Base-by-base conservation (phyloP, 1,284 basidiomycete genomes). In the Cronartium quercuum region DNA sequence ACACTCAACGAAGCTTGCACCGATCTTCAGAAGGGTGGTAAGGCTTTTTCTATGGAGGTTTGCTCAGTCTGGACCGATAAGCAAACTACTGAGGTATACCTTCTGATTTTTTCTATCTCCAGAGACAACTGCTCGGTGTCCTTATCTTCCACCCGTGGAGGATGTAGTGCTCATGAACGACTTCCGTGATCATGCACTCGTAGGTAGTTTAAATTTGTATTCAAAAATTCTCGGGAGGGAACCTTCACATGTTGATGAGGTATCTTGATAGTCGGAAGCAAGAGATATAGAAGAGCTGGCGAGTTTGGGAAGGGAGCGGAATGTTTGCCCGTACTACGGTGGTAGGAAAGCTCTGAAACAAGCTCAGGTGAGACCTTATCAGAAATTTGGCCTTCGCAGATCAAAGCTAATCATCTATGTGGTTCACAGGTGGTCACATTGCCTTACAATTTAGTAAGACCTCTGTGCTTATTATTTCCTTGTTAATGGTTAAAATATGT, bases 251-350 rank as follows among this genome's bases (percentile, higher is more conserved):
- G 29, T 35, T 61, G 6, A 15, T 40, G 38, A 21, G 10, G 13
- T 55, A 10, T 35, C 6, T 41, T 44, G 13, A 15, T 71, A 93
- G 92, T 90, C 91, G 0, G 85, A 87, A 1, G 91, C 94, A 0
- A 92, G 91, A 80, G 94, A 97, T 78, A 97, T 98, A 6, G 95
- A 98, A 81, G 94, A 98, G 78, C 86, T 98, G 5, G 91, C 92
- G 0, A 82, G 82, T 10, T 84, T 89, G 3, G 94, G 95, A 82
- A 80, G 84, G 83, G 80, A 83, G 58, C 83, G 86, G 4, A 85
- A 89, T 64, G 89, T 88, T 1, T 98, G 96, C 81, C 93, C 94
- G 0, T 98, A 98, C 83, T 98, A 96, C 82, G 92, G 90, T 2
- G 90, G 92, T 4, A 85, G 95, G 62, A 85, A 87, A 68, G 92